Evolutionary conservation across 306 rosid species (phyloP).

Genomic region (Castanopsis chinensis): DNA sequence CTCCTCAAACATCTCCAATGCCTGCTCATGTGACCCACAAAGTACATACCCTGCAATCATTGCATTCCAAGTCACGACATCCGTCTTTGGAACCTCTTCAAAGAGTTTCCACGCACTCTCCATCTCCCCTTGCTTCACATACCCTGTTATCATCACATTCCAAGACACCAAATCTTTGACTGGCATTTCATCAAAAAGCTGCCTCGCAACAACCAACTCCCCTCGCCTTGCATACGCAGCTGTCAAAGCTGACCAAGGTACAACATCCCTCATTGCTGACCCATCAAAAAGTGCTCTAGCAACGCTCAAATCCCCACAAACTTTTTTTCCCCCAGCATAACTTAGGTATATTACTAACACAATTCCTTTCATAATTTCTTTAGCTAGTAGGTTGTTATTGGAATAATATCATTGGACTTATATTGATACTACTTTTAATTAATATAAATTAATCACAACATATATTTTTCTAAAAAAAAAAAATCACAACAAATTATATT

Average conservation of each 20-base stretch:
- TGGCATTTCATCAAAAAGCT: slow-evolving; percentile 74
- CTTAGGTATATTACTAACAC: no score
- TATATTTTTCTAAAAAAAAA: no score
- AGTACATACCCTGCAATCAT: slow-evolving; percentile 68
- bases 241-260: slow-evolving; percentile 77
- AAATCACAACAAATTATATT: no score
- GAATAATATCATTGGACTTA: no score
- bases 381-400: no score
- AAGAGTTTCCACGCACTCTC: slow-evolving; percentile 63
- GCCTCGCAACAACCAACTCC: slow-evolving; percentile 47
- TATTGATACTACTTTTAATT: no score
- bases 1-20: slow-evolving; percentile 70
- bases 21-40: slow-evolving; percentile 34
- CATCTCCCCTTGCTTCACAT: slow-evolving; percentile 72
- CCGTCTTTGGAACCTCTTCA: slow-evolving; percentile 56
- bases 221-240: slow-evolving; percentile 76
- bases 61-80: slow-evolving; percentile 79
- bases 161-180: slow-evolving; percentile 66
- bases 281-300: slow-evolving; percentile 59
- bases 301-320: slow-evolving; percentile 70
- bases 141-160: slow-evolving; percentile 91
- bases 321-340: no score
- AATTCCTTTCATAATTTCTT: no score
- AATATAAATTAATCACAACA: no score
- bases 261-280: slow-evolving; percentile 54